Evolutionary conservation across 768 basidiomycete species (phyloP).

Genomic region (Leccinum incarnatum): DNA sequence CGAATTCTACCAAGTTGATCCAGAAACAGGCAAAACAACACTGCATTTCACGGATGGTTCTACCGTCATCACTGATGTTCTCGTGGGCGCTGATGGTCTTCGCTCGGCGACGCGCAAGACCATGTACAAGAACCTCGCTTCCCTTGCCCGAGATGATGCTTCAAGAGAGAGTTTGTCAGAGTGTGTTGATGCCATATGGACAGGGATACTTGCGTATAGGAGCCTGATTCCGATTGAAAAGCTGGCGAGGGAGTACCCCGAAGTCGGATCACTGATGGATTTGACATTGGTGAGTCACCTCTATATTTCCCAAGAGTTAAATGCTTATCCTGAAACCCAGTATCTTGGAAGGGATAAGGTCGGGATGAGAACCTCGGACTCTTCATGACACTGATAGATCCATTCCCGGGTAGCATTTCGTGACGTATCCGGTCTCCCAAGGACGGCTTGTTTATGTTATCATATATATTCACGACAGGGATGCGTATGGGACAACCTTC

Average conservation of each 20-base stretch:
- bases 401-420: slow-evolving; percentile 33
- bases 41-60: slow-evolving; percentile 39
- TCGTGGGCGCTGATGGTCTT: slow-evolving; percentile 45
- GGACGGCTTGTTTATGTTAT: slow-evolving; percentile 37
- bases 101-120: slow-evolving; percentile 33
- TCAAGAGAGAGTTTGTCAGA: slow-evolving; percentile 10
- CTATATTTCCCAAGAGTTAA: background rate
- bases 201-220: slow-evolving; percentile 40
- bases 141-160: slow-evolving; percentile 1
- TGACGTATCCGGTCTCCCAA: slow-evolving; percentile 39
- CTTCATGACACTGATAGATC: background rate
- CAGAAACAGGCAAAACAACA: slow-evolving; percentile 23
- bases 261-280: slow-evolving; percentile 19
- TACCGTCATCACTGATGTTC: slow-evolving; percentile 36
- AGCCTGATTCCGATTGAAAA: slow-evolving; percentile 32
- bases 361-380: background rate
- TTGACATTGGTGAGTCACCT: slow-evolving; percentile 21
- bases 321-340: slow-evolving; percentile 7
- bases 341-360: slow-evolving; percentile 25
- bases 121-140: slow-evolving; percentile 23
- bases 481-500: slow-evolving; percentile 31
- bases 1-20: slow-evolving; percentile 24
- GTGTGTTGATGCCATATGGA: slow-evolving; percentile 37
- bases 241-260: slow-evolving; percentile 34
- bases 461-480: slow-evolving; percentile 27